Evolutionary conservation across 169 alveolate species (phyloP).

Genomic region (Plasmodium inui): DNA sequence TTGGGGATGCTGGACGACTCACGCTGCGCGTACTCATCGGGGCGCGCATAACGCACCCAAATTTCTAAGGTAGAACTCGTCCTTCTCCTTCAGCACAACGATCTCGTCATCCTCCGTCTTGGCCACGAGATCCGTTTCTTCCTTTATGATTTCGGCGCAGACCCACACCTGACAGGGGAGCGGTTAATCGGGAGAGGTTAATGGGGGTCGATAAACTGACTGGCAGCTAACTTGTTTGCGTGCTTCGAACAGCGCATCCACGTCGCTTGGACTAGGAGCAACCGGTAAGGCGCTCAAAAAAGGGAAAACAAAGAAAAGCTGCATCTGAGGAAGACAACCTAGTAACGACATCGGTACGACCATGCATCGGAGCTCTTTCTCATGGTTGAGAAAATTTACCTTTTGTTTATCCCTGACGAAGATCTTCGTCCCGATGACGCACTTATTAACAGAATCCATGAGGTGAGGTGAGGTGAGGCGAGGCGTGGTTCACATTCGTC

Average conservation of each 20-base stretch:
- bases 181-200: neutral
- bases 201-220: neutral
- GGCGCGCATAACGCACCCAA: conserved; percentile 1
- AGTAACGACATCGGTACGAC: neutral
- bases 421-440: conserved; percentile 55
- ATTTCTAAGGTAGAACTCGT: conserved; percentile 54
- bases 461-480: neutral
- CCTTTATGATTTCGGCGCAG: conserved; percentile 64
- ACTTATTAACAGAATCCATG: conserved; percentile 44
- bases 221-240: neutral
- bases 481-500: neutral
- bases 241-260: too few species aligned
- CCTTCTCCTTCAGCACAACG: conserved; percentile 27
- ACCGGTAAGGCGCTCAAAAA: neutral
- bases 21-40: neutral
- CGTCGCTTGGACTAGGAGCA: neutral
- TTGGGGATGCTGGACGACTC: neutral
- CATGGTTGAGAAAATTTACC: neutral
- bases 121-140: conserved; percentile 33
- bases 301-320: neutral
- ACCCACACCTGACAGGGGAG: conserved; percentile 44
- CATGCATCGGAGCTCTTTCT: neutral
- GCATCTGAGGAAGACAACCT: neutral
- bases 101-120: conserved; percentile 72
- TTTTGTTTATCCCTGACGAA: conserved; percentile 54